Conservation (phyloP, 345 rosid genomes). For the Euphorbia peplus region DNA sequence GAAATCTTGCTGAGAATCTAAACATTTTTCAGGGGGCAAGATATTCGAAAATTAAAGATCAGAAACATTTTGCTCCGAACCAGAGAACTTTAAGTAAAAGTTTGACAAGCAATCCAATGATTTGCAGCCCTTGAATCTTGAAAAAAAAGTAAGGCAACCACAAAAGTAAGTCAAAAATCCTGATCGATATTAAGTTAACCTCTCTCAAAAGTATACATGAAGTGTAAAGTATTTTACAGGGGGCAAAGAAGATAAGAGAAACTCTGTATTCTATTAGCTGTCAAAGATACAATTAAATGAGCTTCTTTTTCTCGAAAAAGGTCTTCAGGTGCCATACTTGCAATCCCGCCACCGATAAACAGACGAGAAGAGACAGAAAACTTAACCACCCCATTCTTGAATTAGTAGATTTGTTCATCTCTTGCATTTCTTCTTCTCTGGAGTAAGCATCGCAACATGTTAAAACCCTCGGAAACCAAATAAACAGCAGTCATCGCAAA, state of each 20-base stretch:
- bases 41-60: too few relatives aligned
- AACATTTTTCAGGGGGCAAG: too few relatives aligned
- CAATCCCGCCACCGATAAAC: conserved; percentile 81
- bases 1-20: too few relatives aligned
- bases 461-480: not conserved
- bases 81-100: not conserved
- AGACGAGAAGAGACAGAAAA: conserved; percentile 63
- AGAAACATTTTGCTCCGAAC: too few relatives aligned
- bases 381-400: conserved; percentile 78
- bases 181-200: not conserved
- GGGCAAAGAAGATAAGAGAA: not conserved
- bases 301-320: conserved; percentile 92
- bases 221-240: conserved; percentile 20
- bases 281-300: conserved; percentile 45
- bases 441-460: not conserved
- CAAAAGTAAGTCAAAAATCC: not conserved
- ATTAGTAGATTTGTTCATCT: conserved; percentile 63
- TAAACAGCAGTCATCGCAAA: not conserved
- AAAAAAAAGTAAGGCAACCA: not conserved
- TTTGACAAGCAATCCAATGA: not conserved
- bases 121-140: not conserved
- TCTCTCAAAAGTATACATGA: conserved; percentile 6
- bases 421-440: conserved; percentile 97
- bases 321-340: conserved; percentile 89
- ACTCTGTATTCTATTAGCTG: not conserved